Base-by-base conservation (phyloP, 306 rosid genomes). In the Cajanus cajan region DNA sequence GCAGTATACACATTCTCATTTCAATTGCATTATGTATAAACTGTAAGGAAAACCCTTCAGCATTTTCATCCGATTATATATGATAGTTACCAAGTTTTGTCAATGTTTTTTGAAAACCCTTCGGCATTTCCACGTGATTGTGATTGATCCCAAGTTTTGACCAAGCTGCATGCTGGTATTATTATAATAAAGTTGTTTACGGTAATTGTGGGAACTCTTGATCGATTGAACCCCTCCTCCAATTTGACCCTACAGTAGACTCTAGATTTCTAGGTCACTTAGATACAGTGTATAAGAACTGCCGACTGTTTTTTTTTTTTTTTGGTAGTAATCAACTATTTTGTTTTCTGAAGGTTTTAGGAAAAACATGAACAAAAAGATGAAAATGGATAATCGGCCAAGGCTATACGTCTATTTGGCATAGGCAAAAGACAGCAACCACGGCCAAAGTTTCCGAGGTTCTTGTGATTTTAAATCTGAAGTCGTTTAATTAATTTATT, bases 1-100 rank as follows among this genome's bases (percentile, higher is more conserved):
- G 84, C 84, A 55, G 81, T 74, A 71, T 84, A 86, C 76, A 70
- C 86, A 79, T 73, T 74, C 83, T 73, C 57, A 50, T 76, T 58
- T 62, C 8, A 25, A 80, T 79, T 68, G 70, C 45, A 82, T 44
- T 58, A 63, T 86, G 89, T 85, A 82, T 82, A 83, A 84, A 77
- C 86, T 83, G 80, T 81, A 80, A 82, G 82, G 83, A 74, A 65
- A 69, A 63, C 71, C 73, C 54, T 82, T 79, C 78, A 57, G 76
- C 80, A 33, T 83, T 40, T 79, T 71, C 54, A 63, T 39, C 24
- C 73, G 31, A 65, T 48, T 39, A 45, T 61, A 45, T 61, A 24
- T 61, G 43, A 64, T 69, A 4, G 59, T 43, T 58, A 5, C 74
- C 54, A 50, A 31, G 81, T 82, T 74, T 74, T 55, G 76, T 7